Percentiles rank a stretch among this genome's conserved stretches.
Evolutionary conservation across 176 grass and related monocot genomes (phyloP).

Genomic region (Juncus effusus): DNA sequence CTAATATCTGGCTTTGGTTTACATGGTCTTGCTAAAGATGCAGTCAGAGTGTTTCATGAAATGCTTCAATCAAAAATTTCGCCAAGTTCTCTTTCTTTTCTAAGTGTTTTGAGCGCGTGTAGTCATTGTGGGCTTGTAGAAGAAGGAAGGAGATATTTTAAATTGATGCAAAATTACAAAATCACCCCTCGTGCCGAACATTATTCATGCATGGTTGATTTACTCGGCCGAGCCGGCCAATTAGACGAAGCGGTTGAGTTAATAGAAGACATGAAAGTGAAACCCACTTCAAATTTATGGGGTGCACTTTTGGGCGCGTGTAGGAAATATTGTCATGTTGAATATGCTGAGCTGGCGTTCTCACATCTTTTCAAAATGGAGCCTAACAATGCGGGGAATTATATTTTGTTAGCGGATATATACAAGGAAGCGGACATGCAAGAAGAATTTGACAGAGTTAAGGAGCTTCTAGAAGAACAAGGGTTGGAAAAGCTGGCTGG

Average conservation of each 20-base stretch:
- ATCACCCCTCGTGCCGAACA: constrained; percentile 33
- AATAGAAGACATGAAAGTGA: constrained; percentile 33
- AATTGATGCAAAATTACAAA: constrained; percentile 32
- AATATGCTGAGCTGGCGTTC: constrained; percentile 75
- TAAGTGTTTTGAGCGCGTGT: constrained; percentile 57
- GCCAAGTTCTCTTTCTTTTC: constrained; percentile 65
- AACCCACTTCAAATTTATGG: constrained; percentile 38
- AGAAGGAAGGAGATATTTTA: constrained; percentile 68
- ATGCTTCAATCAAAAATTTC: constrained; percentile 47
- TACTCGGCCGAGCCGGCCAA: constrained; percentile 50
- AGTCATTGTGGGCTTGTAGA: constrained; percentile 77
- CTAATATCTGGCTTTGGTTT: constrained; percentile 39
- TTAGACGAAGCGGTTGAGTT: constrained; percentile 52
- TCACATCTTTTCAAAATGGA: constrained; percentile 75
- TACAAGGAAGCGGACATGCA: constrained; percentile 65
- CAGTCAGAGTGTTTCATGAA: constrained; percentile 32
- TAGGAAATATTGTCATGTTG: constrained; percentile 63
- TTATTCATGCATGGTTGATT: constrained; percentile 45
- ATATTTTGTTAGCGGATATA: constrained; percentile 81
- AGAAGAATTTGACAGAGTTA: constrained; percentile 52
- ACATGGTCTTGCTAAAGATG: constrained; percentile 31
- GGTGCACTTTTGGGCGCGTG: constrained; percentile 71
- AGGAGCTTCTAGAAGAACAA: constrained; percentile 59
- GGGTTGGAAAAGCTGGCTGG: constrained; percentile 61
- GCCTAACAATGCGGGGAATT: constrained; percentile 83